phyloP scores from a whole-genome alignment of 768 basidiomycete species.

The Agaricus bisporus region DNA sequence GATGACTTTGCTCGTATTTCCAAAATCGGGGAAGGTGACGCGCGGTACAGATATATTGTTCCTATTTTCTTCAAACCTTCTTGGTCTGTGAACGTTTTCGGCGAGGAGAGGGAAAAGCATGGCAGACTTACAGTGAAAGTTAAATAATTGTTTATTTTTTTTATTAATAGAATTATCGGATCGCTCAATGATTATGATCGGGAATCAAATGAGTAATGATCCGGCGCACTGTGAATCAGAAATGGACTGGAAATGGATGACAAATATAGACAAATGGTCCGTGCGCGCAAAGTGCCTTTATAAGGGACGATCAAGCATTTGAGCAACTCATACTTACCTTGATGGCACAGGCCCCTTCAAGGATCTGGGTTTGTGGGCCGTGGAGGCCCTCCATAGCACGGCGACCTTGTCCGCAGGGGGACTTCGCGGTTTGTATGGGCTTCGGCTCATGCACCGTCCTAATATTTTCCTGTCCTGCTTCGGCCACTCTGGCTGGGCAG shows the following conservation, averaged over 20 bases:
- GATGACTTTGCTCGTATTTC: background rate
- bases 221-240: no score
- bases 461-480: constrained; percentile 71
- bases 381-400: constrained; percentile 49
- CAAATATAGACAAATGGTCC: constrained; percentile 19
- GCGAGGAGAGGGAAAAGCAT: no score
- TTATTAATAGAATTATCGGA: no score
- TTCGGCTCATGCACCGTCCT: constrained; percentile 67
- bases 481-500: constrained; percentile 52
- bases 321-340: constrained; percentile 46
- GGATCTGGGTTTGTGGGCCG: constrained; percentile 40
- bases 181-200: no score
- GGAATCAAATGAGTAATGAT: no score
- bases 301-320: constrained; percentile 8
- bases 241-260: no score
- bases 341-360: constrained; percentile 44
- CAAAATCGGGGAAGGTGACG: background rate
- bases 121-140: no score
- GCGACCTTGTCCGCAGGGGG: constrained; percentile 55
- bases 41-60: background rate
- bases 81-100: no score
- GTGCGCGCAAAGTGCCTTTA: constrained; percentile 20
- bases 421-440: constrained; percentile 50
- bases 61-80: no score
- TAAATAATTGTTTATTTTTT: no score